Evolutionary conservation across 2,329 filamentous ascomycete species (phyloP).

Genomic region (Cladophialophora exuberans): DNA sequence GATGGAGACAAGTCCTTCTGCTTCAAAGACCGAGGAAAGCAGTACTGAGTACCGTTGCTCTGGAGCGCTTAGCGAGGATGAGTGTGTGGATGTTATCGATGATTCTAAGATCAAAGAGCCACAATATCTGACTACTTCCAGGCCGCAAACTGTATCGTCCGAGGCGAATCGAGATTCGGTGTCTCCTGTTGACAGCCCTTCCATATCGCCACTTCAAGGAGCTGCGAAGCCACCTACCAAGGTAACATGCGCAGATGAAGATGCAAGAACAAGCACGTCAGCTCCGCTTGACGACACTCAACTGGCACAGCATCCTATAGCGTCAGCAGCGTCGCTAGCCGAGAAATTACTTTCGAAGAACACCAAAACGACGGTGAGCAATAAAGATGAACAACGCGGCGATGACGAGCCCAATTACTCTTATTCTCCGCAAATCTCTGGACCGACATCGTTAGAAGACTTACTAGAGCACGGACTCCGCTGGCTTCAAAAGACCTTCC

Average conservation of each 20-base stretch:
- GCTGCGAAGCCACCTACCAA: too few relatives aligned
- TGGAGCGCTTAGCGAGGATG: neutral
- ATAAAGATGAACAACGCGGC: too few relatives aligned
- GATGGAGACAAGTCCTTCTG: neutral
- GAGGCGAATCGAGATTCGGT: neutral
- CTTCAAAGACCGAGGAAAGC: neutral
- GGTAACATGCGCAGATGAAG: too few relatives aligned
- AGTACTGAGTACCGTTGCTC: neutral
- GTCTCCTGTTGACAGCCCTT: neutral
- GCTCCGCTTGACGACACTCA: too few relatives aligned
- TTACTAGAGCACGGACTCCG: constrained; percentile 14
- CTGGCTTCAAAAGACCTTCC: constrained; percentile 73
- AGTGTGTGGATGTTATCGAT: neutral
- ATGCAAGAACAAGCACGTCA: too few relatives aligned
- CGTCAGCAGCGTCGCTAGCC: too few relatives aligned
- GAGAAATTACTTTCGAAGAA: too few relatives aligned
- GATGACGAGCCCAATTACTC: neutral
- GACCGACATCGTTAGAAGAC: neutral
- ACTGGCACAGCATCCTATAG: too few relatives aligned
- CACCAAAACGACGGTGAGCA: too few relatives aligned
- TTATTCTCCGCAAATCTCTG: neutral
- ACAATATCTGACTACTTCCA: neutral
- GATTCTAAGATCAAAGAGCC: neutral
- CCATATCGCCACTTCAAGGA: neutral
- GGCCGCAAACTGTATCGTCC: neutral